These are phyloP conservation scores for Umbelopsis vinacea DNA, from an alignment of 192 early-diverging fungal species.

Conservation along the genomic window DNA sequence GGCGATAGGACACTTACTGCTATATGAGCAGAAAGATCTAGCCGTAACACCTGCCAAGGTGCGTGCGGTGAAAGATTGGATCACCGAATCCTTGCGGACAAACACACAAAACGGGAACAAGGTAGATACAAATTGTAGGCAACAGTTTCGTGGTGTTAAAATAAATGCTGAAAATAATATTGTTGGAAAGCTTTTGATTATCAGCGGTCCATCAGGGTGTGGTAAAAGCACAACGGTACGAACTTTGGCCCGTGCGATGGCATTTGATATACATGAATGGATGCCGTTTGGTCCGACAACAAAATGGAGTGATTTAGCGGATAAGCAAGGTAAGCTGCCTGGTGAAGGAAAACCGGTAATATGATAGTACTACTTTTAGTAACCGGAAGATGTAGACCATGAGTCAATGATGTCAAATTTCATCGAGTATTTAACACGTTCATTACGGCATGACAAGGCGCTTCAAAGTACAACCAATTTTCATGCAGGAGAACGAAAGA, in stretches of 20 bases:
- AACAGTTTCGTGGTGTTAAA: background rate
- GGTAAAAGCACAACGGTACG: slow-evolving; percentile 20
- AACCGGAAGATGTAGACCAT: background rate
- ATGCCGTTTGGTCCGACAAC: slow-evolving; percentile 3
- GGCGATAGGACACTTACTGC: background rate
- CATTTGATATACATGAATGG: slow-evolving; percentile 22
- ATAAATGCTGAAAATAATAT: background rate
- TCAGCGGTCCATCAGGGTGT: slow-evolving; percentile 13
- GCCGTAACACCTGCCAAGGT: slow-evolving; percentile 6
- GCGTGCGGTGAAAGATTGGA: background rate
- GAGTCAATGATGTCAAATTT: slow-evolving; percentile 12
- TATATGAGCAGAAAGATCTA: background rate
- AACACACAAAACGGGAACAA: background rate
- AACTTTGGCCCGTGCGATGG: slow-evolving; percentile 1
- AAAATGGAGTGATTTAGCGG: background rate
- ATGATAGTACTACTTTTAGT: background rate
- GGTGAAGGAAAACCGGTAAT: no score
- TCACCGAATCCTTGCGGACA: background rate
- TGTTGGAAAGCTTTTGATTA: background rate
- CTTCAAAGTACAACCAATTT: background rate
- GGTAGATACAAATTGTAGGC: background rate
- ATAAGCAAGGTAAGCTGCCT: slow-evolving; percentile 1
- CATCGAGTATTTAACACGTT: slow-evolving; percentile 11
- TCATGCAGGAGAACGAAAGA: background rate
- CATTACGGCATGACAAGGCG: slow-evolving; percentile 1